Evolutionary conservation across 108 stramenopile species (phyloP).

Genomic region (Nitzschia sp.): DNA sequence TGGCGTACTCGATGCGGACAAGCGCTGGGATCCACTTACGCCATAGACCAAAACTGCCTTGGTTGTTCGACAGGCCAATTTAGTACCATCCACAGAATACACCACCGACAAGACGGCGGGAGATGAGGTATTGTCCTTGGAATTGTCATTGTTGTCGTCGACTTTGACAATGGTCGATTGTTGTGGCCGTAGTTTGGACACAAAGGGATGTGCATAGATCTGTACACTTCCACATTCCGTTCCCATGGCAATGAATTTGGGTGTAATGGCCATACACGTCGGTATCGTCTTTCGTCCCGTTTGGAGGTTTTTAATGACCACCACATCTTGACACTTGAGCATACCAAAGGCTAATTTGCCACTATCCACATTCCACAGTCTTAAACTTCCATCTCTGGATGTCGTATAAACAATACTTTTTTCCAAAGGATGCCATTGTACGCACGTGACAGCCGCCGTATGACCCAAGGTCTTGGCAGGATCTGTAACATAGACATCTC

Average conservation of each 20-base stretch:
- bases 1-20: constrained; percentile 24
- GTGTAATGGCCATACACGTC: constrained; percentile 23
- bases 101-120: constrained; percentile 14
- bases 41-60: constrained; percentile 20
- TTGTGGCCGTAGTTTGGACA: constrained; percentile 37
- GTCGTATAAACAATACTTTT: constrained; percentile 73
- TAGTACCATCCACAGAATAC: constrained; percentile 26
- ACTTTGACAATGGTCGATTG: constrained; percentile 27
- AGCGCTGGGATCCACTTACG: not conserved
- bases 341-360: constrained; percentile 81
- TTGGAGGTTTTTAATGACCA: constrained; percentile 47
- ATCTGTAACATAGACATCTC: constrained; percentile 89
- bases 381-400: constrained; percentile 78
- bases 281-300: constrained; percentile 60
- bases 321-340: constrained; percentile 74
- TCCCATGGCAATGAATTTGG: constrained; percentile 58
- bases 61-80: constrained; percentile 31
- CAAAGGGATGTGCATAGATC: constrained; percentile 66
- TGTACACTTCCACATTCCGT: constrained; percentile 84
- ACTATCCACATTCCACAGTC: constrained; percentile 84
- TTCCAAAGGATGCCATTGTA: constrained; percentile 87
- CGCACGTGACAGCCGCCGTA: constrained; percentile 78
- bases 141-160: not conserved
- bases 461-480: constrained; percentile 84
- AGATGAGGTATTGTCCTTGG: not conserved